Conservation (phyloP, 192 early-diverging fungal species). For the Funneliformis mosseae region DNA sequence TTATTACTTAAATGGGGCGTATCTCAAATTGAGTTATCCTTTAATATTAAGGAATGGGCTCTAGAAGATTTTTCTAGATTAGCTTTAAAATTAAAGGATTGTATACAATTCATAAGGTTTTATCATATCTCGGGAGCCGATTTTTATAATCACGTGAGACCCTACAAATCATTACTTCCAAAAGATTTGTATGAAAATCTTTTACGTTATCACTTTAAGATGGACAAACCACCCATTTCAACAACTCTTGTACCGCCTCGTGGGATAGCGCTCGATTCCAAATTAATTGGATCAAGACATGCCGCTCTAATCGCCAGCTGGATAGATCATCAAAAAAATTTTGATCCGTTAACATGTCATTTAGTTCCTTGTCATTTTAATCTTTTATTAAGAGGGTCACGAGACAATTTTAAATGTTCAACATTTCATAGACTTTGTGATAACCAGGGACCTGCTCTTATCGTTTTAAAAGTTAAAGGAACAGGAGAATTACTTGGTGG, state of each 20-base stretch:
- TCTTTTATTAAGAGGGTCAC: slow-evolving; percentile 8
- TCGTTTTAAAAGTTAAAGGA: neutral
- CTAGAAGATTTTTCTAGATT: slow-evolving; percentile 5
- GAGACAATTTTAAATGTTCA: neutral
- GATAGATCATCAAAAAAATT: neutral
- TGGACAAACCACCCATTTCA: neutral
- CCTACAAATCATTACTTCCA: slow-evolving; percentile 5
- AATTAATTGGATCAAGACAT: slow-evolving; percentile 2
- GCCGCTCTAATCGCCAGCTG: slow-evolving; percentile 10
- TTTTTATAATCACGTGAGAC: neutral
- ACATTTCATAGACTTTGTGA: slow-evolving; percentile 18
- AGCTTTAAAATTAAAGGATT: neutral
- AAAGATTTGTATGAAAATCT: slow-evolving; percentile 7
- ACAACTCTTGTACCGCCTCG: neutral
- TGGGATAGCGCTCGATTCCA: neutral
- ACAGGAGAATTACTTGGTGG: slow-evolving; percentile 12
- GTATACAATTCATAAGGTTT: slow-evolving; percentile 1
- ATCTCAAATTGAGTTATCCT: neutral
- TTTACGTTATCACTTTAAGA: neutral
- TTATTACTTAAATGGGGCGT: slow-evolving; percentile 14
- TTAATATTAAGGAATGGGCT: neutral
- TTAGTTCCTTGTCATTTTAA: slow-evolving; percentile 12
- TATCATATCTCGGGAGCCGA: neutral
- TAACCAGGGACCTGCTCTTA: slow-evolving; percentile 4
- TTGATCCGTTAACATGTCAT: neutral